A percentile compares a stretch with the other conserved stretches of the same genome.
Conservation (phyloP, 176 grass and related monocot genomes). For the Alopecurus myosuroides region DNA sequence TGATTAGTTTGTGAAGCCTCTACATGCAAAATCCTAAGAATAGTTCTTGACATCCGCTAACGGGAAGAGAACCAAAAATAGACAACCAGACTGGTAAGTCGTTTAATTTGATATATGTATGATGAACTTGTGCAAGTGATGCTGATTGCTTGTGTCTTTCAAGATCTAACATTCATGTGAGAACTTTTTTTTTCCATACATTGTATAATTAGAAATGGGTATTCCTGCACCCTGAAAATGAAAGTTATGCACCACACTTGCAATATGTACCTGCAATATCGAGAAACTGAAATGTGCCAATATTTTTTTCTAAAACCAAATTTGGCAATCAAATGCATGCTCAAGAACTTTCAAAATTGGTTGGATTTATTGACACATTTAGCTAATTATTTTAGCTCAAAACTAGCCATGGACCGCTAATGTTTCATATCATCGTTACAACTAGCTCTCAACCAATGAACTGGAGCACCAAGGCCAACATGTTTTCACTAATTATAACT, state of each 20-base stretch:
- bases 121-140: background rate
- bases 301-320: background rate
- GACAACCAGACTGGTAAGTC: background rate
- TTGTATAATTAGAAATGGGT: background rate
- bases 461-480: background rate
- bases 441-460: background rate
- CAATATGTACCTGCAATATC: background rate
- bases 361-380: background rate
- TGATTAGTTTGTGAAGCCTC: constrained; percentile 2
- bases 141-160: background rate
- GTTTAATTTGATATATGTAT: background rate
- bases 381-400: background rate
- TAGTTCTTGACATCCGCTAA: background rate
- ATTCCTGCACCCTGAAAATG: background rate
- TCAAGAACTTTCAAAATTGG: background rate
- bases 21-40: background rate
- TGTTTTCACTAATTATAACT: background rate
- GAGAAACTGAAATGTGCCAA: background rate
- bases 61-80: background rate
- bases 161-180: background rate
- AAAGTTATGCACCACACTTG: background rate
- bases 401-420: background rate
- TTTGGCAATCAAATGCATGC: background rate
- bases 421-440: background rate
- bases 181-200: background rate